Conservation (phyloP, 352 stramenopile genomes). For the Phytopythium montanum region DNA sequence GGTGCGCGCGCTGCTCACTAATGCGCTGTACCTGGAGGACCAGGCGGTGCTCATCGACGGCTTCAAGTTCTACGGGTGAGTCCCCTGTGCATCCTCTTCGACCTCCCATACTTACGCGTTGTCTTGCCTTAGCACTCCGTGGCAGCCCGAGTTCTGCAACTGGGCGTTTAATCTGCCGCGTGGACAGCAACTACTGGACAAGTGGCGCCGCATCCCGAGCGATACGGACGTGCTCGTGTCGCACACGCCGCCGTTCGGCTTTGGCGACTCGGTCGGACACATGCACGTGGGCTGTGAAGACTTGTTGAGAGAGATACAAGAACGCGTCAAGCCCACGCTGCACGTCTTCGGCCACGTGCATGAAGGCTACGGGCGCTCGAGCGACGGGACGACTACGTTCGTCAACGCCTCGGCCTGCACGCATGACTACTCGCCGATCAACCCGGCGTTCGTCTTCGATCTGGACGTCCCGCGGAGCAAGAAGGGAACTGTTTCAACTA, state of each 20-base stretch:
- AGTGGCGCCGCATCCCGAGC: conserved; percentile 50
- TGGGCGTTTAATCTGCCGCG: conserved; percentile 75
- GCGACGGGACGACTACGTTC: conserved; percentile 75
- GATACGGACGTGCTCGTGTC: conserved; percentile 87
- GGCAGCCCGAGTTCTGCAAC: conserved; percentile 84
- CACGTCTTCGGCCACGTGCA: conserved; percentile 92
- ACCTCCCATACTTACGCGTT: not conserved
- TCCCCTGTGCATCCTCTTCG: not conserved
- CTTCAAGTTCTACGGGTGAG: conserved; percentile 71
- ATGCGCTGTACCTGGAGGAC: conserved; percentile 77
- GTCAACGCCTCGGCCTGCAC: conserved; percentile 85
- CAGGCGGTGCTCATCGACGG: conserved; percentile 67
- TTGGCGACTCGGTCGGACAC: conserved; percentile 58
- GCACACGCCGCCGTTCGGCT: conserved; percentile 80
- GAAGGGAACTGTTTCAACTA: conserved; percentile 11
- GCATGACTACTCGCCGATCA: conserved; percentile 71
- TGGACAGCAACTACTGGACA: conserved; percentile 31
- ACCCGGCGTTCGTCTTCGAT: conserved; percentile 62
- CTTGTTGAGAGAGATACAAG: conserved; percentile 64
- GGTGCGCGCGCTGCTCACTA: conserved; percentile 69
- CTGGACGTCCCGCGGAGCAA: conserved; percentile 22
- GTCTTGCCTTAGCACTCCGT: conserved; percentile 36
- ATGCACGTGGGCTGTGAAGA: conserved; percentile 71
- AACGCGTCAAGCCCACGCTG: conserved; percentile 58
- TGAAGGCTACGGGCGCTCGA: conserved; percentile 73